phyloP scores from a whole-genome alignment of 2,329 filamentous ascomycete species.

The Cercospora zeina region DNA sequence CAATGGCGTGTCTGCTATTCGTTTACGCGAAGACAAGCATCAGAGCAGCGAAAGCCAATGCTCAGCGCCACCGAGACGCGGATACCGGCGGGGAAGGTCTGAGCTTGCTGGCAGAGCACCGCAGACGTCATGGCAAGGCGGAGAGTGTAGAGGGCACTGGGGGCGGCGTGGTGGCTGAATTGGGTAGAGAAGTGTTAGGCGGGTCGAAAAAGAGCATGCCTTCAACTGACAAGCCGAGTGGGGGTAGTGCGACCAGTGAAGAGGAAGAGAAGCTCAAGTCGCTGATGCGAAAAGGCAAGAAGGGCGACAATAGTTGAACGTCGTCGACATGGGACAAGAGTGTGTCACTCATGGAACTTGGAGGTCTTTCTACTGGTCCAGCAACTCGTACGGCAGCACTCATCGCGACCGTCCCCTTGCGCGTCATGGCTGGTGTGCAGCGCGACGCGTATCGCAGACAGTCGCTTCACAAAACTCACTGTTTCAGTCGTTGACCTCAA shows the following conservation, averaged over 20 bases:
- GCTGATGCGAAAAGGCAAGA: constrained; percentile 13
- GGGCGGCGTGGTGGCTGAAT: constrained; percentile 40
- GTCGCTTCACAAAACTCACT: neutral
- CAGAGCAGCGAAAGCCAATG: constrained; percentile 65
- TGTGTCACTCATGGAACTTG: neutral
- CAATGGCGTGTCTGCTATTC: constrained; percentile 62
- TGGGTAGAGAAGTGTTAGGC: constrained; percentile 37
- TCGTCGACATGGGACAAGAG: neutral
- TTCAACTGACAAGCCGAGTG: constrained; percentile 12
- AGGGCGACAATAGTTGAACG: neutral
- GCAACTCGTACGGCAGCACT: too few relatives aligned
- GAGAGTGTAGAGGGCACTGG: constrained; percentile 50
- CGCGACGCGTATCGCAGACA: neutral
- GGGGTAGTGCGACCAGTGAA: constrained; percentile 7
- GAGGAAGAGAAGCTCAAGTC: constrained; percentile 18
- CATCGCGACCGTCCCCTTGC: too few relatives aligned
- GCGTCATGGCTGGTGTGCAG: too few relatives aligned
- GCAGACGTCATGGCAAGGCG: constrained; percentile 54
- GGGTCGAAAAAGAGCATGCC: constrained; percentile 31
- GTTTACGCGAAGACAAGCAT: constrained; percentile 66
- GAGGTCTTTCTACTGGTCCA: too few relatives aligned
- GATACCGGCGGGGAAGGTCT: constrained; percentile 56
- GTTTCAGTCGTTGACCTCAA: neutral
- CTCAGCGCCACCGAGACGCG: constrained; percentile 58
- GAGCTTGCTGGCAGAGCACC: constrained; percentile 54